Evolutionary conservation across 306 rosid genomes (phyloP), one percentile per base, ranked within the genome.

Genomic region (Rubus parviflorus): DNA sequence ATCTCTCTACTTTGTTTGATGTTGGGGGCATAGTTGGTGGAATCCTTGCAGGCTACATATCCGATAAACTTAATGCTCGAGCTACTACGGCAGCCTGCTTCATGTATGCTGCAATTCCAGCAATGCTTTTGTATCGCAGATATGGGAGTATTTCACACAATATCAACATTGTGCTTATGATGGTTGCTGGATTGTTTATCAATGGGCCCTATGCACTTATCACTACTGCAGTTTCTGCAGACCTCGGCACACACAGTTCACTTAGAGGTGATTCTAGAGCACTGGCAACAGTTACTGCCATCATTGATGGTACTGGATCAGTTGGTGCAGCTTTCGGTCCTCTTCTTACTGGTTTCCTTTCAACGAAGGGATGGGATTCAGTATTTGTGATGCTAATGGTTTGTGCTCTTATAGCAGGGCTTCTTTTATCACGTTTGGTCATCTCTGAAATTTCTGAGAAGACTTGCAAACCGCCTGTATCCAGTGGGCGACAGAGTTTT

Each of bases 121-220:
- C 89, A 37, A 87, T 90, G 88, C 83, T 89, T 58, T 54, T 89
- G 38, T 93, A 90, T 81, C 84, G 83, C 47, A 14, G 71, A 48
- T 93, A 86, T 76, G 97, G 97, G 65, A 74, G 76, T 69, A 61
- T 81, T 68, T 93, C 97, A 3, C 77, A 71, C 71, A 67, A 77
- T 9, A 67, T 79, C 84, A 93, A 93, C 88, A 81, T 90, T 63
- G 76, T 64, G 11, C 94, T 93, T 57, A 93, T 93, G 97, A 82
- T 90, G 85, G 69, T 85, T 73, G 85, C 93, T 63, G 97, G 97
- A 74, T 80, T 90, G 82, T 83, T 90, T 42, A 90, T 93, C 58
- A 93, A 93, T 66, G 97, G 96, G 0, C 97, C 97, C 23, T 93
- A 90, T 81, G 89, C 97, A 48, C 97, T 93, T 25, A 93, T 93